Conservation (phyloP, 2,329 filamentous ascomycete species). For the Triangularia verruculosa region DNA sequence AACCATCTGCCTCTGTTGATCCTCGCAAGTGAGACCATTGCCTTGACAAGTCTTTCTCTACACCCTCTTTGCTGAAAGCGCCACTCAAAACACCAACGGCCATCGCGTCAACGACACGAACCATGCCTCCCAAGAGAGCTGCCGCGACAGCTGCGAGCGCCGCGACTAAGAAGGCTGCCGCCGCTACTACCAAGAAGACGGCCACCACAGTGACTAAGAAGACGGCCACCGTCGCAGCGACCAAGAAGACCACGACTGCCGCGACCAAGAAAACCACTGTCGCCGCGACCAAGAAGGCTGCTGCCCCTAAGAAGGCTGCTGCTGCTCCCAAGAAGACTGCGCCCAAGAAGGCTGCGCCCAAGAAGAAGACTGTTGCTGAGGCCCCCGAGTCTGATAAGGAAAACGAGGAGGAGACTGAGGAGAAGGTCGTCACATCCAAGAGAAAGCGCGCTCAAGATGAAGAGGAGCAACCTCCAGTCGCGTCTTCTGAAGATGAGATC, state of each 20-base stretch:
- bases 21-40: not conserved
- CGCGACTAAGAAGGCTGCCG: conserved; percentile 11
- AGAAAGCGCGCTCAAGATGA: conserved; percentile 28
- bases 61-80: conserved; percentile 3
- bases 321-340: conserved; percentile 20
- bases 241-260: conserved; percentile 22
- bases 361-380: not conserved
- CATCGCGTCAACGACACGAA: not conserved
- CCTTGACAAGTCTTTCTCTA: not conserved
- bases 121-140: conserved; percentile 27
- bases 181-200: conserved; percentile 9
- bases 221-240: conserved; percentile 5
- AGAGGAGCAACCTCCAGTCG: conserved; percentile 16
- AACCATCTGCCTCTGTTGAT: not conserved
- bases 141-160: too few species aligned
- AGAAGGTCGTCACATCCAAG: conserved; percentile 29
- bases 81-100: not conserved
- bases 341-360: conserved; percentile 20
- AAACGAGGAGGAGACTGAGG: conserved; percentile 24
- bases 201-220: conserved; percentile 4
- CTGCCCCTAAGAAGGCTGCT: conserved; percentile 20
- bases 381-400: conserved; percentile 28
- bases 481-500: conserved; percentile 17
- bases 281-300: not conserved
- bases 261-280: not conserved